Evolutionary conservation across 2,329 filamentous ascomycete genomes (phyloP), one percentile per base, ranked within the genome.

Genomic region (Fusarium nanum): DNA sequence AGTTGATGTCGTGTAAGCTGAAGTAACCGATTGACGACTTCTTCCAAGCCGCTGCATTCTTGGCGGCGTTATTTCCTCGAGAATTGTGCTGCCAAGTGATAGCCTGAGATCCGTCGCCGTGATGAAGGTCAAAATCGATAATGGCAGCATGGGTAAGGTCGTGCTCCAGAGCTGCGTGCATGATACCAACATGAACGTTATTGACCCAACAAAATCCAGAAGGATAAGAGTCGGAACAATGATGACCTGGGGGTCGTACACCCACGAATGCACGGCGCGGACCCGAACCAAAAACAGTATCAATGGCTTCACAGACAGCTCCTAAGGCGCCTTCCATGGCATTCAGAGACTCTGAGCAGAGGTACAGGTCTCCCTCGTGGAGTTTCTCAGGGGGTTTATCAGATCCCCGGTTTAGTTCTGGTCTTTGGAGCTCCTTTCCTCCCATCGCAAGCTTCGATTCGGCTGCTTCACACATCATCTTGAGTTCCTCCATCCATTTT

Each of bases 141-240:
- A 97, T 98, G 13, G 93, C 96, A 0, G 94, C 95, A 78, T 99
- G 96, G 0, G 95, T 98, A 28, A 98, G 83, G 1, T 92, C 94
- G 76, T 99, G 92, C 41, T 87, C 88, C 67, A 95, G 88, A 22
- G 93, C 91, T 13, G 91, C 95, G 78, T 99, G 93, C 79, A 97
- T 92, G 70, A 99, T 97, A 1, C 95, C 96, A 23, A 99, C 93
- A 77, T 98, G 95, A 1, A 99, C 94, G 77, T 99, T 99, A 80
- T 99, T 99, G 53, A 99, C 83, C 95, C 96, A 99, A 82, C 96
- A 99, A 78, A 99, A 99, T 0, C 96, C 96, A 4, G 95, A 98
- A 1, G 96, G 96, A 74, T 92, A 91, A 52, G 92, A 89, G 6
- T 93, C 89, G 4, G 95, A 97, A 81, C 96, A 99, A 77, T 99